Percentiles rank a stretch among this genome's conserved stretches.
phyloP scores from a whole-genome alignment of 169 alveolate species.

The Eimeria necatrix region DNA sequence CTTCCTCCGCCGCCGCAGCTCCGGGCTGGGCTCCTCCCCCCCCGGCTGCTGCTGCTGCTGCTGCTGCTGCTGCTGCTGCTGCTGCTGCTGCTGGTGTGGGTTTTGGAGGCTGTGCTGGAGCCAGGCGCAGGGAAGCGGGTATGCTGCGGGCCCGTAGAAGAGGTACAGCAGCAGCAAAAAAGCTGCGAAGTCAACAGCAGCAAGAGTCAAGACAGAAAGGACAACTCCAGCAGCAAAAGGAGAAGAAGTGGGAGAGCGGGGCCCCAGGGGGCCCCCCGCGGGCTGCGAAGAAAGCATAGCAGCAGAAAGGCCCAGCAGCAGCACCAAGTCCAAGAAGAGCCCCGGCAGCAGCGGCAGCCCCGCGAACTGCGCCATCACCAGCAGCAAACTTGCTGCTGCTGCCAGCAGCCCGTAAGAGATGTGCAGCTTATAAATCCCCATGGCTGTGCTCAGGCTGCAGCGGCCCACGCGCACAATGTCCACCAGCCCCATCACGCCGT shows the following conservation, averaged over 20 bases:
- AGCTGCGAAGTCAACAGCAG: background rate
- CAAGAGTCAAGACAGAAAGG: constrained; percentile 19
- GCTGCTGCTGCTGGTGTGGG: background rate
- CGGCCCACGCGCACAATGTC: constrained; percentile 87
- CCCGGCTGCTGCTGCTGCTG: constrained; percentile 6
- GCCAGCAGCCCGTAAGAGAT: constrained; percentile 91
- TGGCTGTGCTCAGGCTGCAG: constrained; percentile 92
- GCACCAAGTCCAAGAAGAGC: constrained; percentile 89
- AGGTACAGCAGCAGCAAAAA: background rate
- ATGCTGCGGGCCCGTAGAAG: constrained; percentile 20
- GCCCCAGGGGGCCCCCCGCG: background rate
- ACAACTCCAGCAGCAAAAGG: constrained; percentile 21
- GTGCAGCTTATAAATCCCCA: constrained; percentile 93
- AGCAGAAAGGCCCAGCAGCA: constrained; percentile 87
- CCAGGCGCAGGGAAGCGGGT: constrained; percentile 40
- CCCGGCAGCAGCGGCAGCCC: constrained; percentile 80
- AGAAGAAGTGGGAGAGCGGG: constrained; percentile 13
- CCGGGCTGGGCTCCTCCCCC: too few relatives aligned
- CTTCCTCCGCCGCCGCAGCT: too few relatives aligned
- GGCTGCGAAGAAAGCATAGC: constrained; percentile 79
- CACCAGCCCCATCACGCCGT: constrained; percentile 3
- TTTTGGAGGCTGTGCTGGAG: background rate
- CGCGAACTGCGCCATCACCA: constrained; percentile 80
- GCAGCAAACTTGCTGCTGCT: constrained; percentile 88
- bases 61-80: background rate